Evolutionary conservation across 495 filamentous ascomycete genomes (phyloP), one percentile per base, ranked within the genome.

Genomic region (Pseudotulostoma volvatum): DNA sequence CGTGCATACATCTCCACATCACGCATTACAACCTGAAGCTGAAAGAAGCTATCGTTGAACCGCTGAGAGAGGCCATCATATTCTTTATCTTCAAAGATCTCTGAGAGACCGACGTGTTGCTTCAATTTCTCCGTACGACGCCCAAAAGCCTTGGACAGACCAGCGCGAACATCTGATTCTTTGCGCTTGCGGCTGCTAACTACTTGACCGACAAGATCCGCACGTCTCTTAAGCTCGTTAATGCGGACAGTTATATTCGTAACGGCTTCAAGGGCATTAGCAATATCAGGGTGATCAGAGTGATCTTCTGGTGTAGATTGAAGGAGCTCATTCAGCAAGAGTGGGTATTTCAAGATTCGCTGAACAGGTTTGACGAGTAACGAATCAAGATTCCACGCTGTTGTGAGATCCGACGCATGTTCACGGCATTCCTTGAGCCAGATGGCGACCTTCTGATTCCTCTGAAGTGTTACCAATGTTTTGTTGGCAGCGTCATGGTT

Each of bases 291-390:
- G 34, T 72, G 73, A 54, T 99, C 90, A 0, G 88, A 84, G 49
- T 99, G 90, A 37, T 81, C 76, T 7, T 58, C 56, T 0, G 83
- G 77, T 0, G 92, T 96, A 31, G 72, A 69, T 39, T 88, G 76
- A 17, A 88, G 67, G 0, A 96, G 66, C 40, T 84, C 69, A 4
- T 67, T 68, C 28, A 99, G 66, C 18, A 99, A 65, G 8, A 94
- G 74, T 1, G 85, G 86, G 48, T 95, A 99, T 46, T 93, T 94
- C 19, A 84, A 68, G 20, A 96, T 74, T 23, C 90, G 71, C 59
- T 99, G 90, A 46, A 88, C 79, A 7, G 90, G 90, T 56, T 99
- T 99, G 42, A 99, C 84, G 9, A 99, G 69, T 23, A 99, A 63
- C 3, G 90, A 86, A 53, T 93, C 85, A 36, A 99, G 59, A 51